Evolutionary conservation across 2,329 filamentous ascomycete species (phyloP).

Genomic region (Colletotrichum sp.): DNA sequence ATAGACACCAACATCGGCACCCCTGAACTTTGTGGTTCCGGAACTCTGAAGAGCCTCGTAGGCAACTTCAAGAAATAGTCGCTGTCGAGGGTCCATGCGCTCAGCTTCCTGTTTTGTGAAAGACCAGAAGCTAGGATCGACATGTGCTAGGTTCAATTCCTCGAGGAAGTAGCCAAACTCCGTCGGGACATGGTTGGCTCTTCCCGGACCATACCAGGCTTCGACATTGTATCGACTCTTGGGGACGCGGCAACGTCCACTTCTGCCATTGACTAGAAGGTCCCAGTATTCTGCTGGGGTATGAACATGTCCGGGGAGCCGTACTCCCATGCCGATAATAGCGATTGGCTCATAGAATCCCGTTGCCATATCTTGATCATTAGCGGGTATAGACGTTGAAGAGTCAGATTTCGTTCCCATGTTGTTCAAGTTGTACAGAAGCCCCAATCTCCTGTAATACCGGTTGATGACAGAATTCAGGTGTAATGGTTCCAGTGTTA

Average conservation of each 20-base stretch:
- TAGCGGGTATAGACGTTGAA: background rate
- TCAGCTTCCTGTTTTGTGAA: constrained; percentile 30
- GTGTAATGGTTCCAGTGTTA: background rate
- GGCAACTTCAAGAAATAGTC: constrained; percentile 18
- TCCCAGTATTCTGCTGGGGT: constrained; percentile 32
- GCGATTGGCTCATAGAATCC: constrained; percentile 27
- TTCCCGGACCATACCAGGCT: constrained; percentile 23
- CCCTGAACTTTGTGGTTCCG: constrained; percentile 27
- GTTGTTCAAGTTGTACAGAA: background rate
- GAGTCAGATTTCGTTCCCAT: background rate
- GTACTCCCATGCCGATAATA: constrained; percentile 35
- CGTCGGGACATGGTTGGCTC: constrained; percentile 10
- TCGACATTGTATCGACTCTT: constrained; percentile 28
- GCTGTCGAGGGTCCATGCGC: constrained; percentile 19
- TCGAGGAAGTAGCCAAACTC: constrained; percentile 32
- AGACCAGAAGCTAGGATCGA: constrained; percentile 36
- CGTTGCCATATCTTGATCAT: background rate
- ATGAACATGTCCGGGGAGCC: constrained; percentile 32
- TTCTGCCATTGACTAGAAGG: constrained; percentile 30
- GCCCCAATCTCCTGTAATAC: background rate
- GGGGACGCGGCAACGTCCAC: constrained; percentile 27
- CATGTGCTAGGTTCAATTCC: constrained; percentile 25
- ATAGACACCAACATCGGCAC: constrained; percentile 29
- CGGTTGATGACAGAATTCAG: background rate
- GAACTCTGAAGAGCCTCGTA: constrained; percentile 21